Evolutionary conservation across 352 stramenopile species (phyloP), one percentile per base, ranked within the genome.

Genomic region (Globisporangium splendens): DNA sequence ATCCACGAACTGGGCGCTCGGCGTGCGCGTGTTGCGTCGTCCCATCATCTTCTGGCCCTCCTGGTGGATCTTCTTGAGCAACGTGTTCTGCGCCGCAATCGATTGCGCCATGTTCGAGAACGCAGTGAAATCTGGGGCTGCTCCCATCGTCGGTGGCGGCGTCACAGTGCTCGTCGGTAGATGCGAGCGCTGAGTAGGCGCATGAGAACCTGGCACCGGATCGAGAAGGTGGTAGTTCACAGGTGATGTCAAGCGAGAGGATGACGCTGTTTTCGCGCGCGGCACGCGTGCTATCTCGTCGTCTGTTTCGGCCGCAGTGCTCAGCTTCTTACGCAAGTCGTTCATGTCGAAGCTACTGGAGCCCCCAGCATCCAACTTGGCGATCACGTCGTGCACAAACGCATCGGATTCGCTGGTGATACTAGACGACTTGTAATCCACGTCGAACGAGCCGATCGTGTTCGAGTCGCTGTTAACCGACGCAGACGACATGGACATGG

Each of bases 61-160:
- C 22, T 39, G 18, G 15, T 39, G 22, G 21, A 50, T 48, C 21
- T 24, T 50, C 39, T 24, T 42, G 52, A 48, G 49, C 22, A 39
- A 22, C 24, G 52, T 31, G 52, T 48, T 58, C 24, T 58, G 52
- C 41, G 41, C 52, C 13, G 52, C 52, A 15, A 58, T 41, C 8
- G 52, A 46, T 13, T 58, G 41, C 10, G 52, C 49, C 52, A 58
- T 58, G 22, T 43, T 50, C 15, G 42, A 41, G 14, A 58, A 58
- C n/a, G 52, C 22, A 4, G 10, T 35, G 28, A 35, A 35, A 35
- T 35, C 28, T 6, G 28, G 28, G 28, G 28, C 28, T 35, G 5
- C 3, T 35, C 28, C 28, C 28, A 8, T 10, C 28, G 7, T 35
- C 28, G 28, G 7, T 6, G 28, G 28, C 5, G 28, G 28, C 28